These are phyloP conservation scores for Coccomyxa sp. DNA, from an alignment of 139 green algal species.

Conservation along the genomic window DNA sequence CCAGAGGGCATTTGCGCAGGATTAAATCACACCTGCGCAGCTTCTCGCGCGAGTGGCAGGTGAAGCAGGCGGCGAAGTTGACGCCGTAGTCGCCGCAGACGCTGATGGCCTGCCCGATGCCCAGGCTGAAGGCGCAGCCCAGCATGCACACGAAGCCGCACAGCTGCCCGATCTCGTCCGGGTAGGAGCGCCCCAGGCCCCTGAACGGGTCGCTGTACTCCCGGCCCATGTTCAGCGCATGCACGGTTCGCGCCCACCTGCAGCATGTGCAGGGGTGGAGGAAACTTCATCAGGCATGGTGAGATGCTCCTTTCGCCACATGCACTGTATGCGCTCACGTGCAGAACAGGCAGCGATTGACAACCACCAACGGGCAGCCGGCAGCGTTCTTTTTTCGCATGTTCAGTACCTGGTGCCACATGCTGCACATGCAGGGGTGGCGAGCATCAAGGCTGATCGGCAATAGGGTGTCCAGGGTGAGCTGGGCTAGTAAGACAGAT, in stretches of 20 bases:
- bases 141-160: slow-evolving; percentile 10
- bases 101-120: slow-evolving; percentile 12
- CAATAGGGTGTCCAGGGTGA: no score
- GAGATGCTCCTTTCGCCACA: no score
- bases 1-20: neutral
- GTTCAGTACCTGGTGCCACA: no score
- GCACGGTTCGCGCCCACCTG: slow-evolving; percentile 23
- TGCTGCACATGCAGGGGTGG: no score
- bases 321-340: no score
- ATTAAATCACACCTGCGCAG: slow-evolving; percentile 16
- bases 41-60: slow-evolving; percentile 38
- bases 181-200: slow-evolving; percentile 20
- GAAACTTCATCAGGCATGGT: no score
- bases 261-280: no score
- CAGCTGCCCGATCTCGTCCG: slow-evolving; percentile 30
- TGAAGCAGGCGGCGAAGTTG: slow-evolving; percentile 41
- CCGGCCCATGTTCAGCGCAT: slow-evolving; percentile 24
- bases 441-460: no score
- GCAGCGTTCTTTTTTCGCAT: no score
- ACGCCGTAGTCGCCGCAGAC: slow-evolving; percentile 28
- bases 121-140: neutral
- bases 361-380: no score
- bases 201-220: slow-evolving; percentile 30
- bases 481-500: no score
- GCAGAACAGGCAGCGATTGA: no score